Evolutionary conservation across 345 rosid genomes (phyloP), one percentile per base, ranked within the genome.

Genomic region (Hibiscus mutabilis): DNA sequence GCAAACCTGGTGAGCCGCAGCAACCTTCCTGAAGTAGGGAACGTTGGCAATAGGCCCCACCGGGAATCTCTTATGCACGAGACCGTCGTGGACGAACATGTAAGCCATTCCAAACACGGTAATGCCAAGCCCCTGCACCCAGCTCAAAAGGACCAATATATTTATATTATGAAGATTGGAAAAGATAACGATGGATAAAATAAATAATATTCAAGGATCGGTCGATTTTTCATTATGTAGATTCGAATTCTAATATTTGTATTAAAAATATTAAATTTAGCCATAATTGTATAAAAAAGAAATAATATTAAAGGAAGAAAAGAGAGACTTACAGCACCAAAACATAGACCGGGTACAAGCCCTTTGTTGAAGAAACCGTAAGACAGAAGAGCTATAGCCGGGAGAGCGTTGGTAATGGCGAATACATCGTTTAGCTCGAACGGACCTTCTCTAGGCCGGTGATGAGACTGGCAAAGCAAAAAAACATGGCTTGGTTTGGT

Each of bases 21-120:
- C 98, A 18, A 91, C 93, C 73, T 74, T 86, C 24, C 95, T 77
- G 62, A 94, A 79, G 73, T 90, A 90, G 57, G 97, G 97, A 7
- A 94, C 96, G 80, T 88, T 66, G 71, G 98, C 95, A 21, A 91
- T 87, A 51, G 98, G 98, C n/a, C 98, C 98, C 21, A 91, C 98
- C 0, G 98, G 93, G 81, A 94, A 94, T 57, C 98, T 79, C 75
- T 81, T 84, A 82, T 94, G 98, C 21, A 49, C 53, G 0, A 49
- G 53, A 49, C 53, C 53, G 53, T 49, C 53, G 53, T 49, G 53
- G 53, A 49, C 18, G 53, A 49, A 49, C 53, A 49, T 49, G 53
- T 49, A 49, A 15, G 53, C 53, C 53, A 49, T 49, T 49, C 53
- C 53, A 3, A 49, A 49, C 19, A 49, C 53, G 0, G 53, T 49